Evolutionary conservation across 2,329 filamentous ascomycete genomes (phyloP), one percentile per base, ranked within the genome.

Genomic region (Talaromyces rugulosus): DNA sequence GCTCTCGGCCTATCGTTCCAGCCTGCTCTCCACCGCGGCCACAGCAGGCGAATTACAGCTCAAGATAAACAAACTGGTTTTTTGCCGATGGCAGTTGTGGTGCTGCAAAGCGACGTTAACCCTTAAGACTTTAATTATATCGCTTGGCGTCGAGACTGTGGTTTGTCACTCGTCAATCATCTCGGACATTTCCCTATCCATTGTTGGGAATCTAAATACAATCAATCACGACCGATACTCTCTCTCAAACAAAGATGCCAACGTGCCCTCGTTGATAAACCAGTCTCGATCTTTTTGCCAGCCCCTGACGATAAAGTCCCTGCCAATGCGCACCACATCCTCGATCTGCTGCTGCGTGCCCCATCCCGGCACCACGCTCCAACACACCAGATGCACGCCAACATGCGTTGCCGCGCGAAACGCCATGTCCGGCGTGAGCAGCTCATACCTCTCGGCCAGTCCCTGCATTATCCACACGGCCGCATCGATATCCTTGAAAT

Each of bases 321-420:
- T 47, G 12, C 60, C 60, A 30, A 62, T 58, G 3, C 18, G 33
- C 16, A 62, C 23, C 18, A 50, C 60, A n/a, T 56, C 60, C 31
- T 59, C 56, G 9, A 62, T 28, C 40, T 36, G 50, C 18, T 52
- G 12, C 23, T 27, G n/a, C 14, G 47, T 14, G 18, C 50, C 60
- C 60, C 60, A 62, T 8, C 60, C 60, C 4, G 60, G 23, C 28
- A 59, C 56, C 11, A 16, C 56, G 33, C 60, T 62, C 56, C 55
- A 62, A 30, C 56, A 58, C 36, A 62, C 60, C 56, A 62, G n/a
- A 59, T 62, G 60, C 27, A 62, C 60, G n/a, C 60, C 60, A 47
- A 62, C 53, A 59, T 62, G 60, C 56, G 57, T 27, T 11, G 60
- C 60, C 1, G 27, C 34, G 18, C 56, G 50, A 23, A 55, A 62